Evolutionary conservation across 73 alveolate species (phyloP), one percentile per base, ranked within the genome.

Genomic region (Urostyla sp.): DNA sequence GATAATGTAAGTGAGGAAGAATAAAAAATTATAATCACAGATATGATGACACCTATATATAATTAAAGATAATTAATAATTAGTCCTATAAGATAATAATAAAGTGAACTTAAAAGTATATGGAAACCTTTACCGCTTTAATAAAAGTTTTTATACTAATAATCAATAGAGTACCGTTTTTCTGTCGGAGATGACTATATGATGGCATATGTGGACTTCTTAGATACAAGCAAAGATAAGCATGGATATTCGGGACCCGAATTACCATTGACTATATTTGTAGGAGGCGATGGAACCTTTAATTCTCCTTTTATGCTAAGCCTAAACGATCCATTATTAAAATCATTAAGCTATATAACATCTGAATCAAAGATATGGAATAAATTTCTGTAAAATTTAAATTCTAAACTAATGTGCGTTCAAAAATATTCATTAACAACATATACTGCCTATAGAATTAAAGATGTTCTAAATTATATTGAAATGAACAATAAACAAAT

Each of bases 241-340:
- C 82, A 53, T 15, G 35, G n/a, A 18, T 85, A 75, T 57, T 55
- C 61, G 16, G 89, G 89, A 18, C 88, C 89, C 11, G 24, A 32
- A 21, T 34, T 85, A 8, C 93, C 93, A 18, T 18, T 85, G 67
- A 43, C 83, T 10, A 38, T 58, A 34, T 30, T 58, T 18, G 32
- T 85, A 27, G 32, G 72, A 35, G 93, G 93, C 6, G 75, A 61
- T 21, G 93, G 93, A 5, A 7, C 87, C 8, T 75, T 69, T 51
- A 56, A 60, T 30, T 44, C 73, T 16, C 93, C 93, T 4, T 85
- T 69, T 31, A 4, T 28, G 21, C 0, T 85, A 1, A 49, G 52
- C 34, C 11, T 27, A 27, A 30, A 48, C 13, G 93, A 85, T 69
- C 87, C 88, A 10, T 43, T 85, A 37, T 75, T 85, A 18, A 59